A percentile compares a stretch with the other conserved stretches of the same genome.
Evolutionary conservation across 108 stramenopile genomes (phyloP).

Genomic region (Cyclotella distinguenda): DNA sequence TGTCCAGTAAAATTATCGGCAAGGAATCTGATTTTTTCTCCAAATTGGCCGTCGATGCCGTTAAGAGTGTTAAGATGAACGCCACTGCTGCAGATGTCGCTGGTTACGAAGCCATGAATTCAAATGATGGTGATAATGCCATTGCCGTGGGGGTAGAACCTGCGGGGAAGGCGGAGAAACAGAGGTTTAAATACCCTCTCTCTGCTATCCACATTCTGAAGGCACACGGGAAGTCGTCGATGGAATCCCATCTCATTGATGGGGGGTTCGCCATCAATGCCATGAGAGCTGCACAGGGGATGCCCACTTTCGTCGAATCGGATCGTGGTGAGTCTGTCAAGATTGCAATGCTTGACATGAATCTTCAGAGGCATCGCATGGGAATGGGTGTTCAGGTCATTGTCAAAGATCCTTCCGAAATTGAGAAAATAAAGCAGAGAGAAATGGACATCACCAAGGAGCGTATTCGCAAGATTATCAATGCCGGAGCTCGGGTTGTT

Average conservation of each 20-base stretch:
- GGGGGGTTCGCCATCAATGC: slow-evolving; percentile 96
- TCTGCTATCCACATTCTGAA: slow-evolving; percentile 98
- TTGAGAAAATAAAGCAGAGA: slow-evolving; percentile 95
- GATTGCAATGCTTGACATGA: slow-evolving; percentile 98
- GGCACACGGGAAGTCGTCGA: slow-evolving; percentile 95
- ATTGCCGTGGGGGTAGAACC: slow-evolving; percentile 17
- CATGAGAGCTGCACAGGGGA: slow-evolving; percentile 93
- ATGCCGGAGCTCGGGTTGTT: slow-evolving; percentile 96
- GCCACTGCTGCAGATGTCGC: slow-evolving; percentile 53
- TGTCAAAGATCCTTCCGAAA: slow-evolving; percentile 88
- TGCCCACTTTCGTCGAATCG: slow-evolving; percentile 89
- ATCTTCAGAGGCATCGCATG: slow-evolving; percentile 98
- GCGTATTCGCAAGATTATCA: slow-evolving; percentile 96
- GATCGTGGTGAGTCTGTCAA: slow-evolving; percentile 64
- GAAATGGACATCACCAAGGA: slow-evolving; percentile 99
- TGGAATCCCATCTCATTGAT: slow-evolving; percentile 90
- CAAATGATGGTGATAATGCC: slow-evolving; percentile 8
- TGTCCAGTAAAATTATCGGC: slow-evolving; percentile 97
- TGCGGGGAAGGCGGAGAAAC: slow-evolving; percentile 23
- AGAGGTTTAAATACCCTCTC: slow-evolving; percentile 87
- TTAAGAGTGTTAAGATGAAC: slow-evolving; percentile 85
- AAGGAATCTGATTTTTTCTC: slow-evolving; percentile 94
- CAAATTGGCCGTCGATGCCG: slow-evolving; percentile 94
- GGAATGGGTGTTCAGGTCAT: slow-evolving; percentile 97
- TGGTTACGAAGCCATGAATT: slow-evolving; percentile 44